Evolutionary conservation across 2,329 filamentous ascomycete genomes (phyloP), one percentile per base, ranked within the genome.

Genomic region (Plenodomus tracheiphilus): DNA sequence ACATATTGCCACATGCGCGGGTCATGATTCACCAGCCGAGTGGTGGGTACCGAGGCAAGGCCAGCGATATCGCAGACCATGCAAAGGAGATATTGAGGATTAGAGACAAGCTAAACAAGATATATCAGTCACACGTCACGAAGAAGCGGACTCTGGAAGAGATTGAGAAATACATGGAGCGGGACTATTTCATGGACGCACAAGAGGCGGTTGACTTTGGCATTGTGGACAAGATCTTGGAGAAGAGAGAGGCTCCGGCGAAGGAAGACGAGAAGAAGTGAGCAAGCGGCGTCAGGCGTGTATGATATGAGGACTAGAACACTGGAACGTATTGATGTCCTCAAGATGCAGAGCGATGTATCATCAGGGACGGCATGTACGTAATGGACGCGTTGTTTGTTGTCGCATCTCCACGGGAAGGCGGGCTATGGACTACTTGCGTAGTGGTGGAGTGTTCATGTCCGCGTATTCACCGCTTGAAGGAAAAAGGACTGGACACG

Each of bases 11-110:
- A n/a, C 92, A 99, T 72, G 90, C 87, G 61, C 88, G 89, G 44
- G 88, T 99, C 67, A 99, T 99, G 94, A 86, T 99, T 46, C 94
- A 99, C 75, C 94, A 99, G 71, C 94, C 95, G 1, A 85, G 88
- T 2, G 93, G 93, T 39, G 85, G 85, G 2, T 87, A 86, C 63
- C 78, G 77, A 37, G 85, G 85, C 11, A 84, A 87, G 57, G 85
- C 85, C 22, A 81, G 76, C 25, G 94, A 99, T 67, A 97, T 99
- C 57, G 83, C 96, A 40, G 97, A 99, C 55, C 96, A 99, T 69
- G 94, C 94, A 4, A 97, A 92, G 68, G 93, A 99, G 79, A 99
- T 99, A 47, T 80, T 97, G 69, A 81, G 91, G 49, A 87, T 96
- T 46, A 82, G 94, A 49, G 83, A 86, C 56, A 88, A 93, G 75